Conservation (phyloP, 1,284 basidiomycete genomes). For the Amylostereum areolatum region DNA sequence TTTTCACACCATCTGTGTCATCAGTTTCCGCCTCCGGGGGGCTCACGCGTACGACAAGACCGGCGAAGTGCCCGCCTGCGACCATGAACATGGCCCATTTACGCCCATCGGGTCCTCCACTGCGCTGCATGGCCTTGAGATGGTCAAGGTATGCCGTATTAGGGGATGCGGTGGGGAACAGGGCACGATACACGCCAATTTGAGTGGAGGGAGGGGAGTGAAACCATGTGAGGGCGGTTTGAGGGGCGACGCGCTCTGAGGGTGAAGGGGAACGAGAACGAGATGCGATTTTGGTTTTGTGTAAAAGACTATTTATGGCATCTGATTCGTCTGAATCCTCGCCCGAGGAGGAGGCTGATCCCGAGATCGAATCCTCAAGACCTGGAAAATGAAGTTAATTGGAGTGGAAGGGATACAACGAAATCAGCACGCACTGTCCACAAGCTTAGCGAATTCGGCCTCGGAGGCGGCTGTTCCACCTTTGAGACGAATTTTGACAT, state of each 20-base stretch:
- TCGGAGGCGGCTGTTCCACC: slow-evolving; percentile 62
- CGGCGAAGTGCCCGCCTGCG: slow-evolving; percentile 97
- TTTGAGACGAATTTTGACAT: slow-evolving; percentile 77
- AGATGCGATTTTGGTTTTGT: slow-evolving; percentile 46
- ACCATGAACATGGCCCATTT: slow-evolving; percentile 95
- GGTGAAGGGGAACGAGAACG: slow-evolving; percentile 45
- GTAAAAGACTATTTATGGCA: slow-evolving; percentile 62
- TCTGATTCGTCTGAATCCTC: slow-evolving; percentile 52
- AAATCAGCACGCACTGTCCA: slow-evolving; percentile 57
- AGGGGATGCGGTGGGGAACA: slow-evolving; percentile 53
- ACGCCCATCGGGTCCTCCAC: slow-evolving; percentile 50
- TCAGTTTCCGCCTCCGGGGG: slow-evolving; percentile 40
- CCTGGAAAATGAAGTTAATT: slow-evolving; percentile 37
- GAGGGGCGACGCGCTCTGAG: slow-evolving; percentile 37
- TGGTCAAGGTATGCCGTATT: slow-evolving; percentile 44
- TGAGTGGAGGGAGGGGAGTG: slow-evolving; percentile 81
- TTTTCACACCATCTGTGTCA: slow-evolving; percentile 33
- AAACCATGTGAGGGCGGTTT: slow-evolving; percentile 86
- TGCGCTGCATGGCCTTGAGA: slow-evolving; percentile 64
- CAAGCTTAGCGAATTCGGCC: slow-evolving; percentile 65
- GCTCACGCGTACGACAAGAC: slow-evolving; percentile 76
- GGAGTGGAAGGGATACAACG: background rate
- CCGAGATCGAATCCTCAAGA: slow-evolving; percentile 85
- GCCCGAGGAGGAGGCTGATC: slow-evolving; percentile 71
- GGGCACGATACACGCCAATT: slow-evolving; percentile 79